A percentile compares a stretch with the other conserved stretches of the same genome.
Evolutionary conservation across 2,329 filamentous ascomycete genomes (phyloP).

Genomic region (Ceratocystis colombiana): DNA sequence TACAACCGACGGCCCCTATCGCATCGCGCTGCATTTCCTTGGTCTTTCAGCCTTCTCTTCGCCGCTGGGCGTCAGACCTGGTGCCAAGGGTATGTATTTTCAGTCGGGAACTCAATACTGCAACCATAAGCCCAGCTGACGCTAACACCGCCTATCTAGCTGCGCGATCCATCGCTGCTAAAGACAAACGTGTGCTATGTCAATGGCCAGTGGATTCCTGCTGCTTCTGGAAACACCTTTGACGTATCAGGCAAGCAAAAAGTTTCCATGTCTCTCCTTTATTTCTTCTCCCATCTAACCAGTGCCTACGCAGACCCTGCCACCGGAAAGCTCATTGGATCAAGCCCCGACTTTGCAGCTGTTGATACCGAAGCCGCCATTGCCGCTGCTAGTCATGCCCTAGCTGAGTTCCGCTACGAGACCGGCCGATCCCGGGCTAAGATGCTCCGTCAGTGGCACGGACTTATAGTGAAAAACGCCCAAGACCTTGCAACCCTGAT

Average conservation of each 20-base stretch:
- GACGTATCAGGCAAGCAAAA: conserved; percentile 56
- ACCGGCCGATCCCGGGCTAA: conserved; percentile 66
- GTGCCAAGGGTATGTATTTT: conserved; percentile 27
- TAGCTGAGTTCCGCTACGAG: conserved; percentile 58
- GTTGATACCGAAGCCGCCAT: conserved; percentile 75
- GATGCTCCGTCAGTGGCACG: conserved; percentile 70
- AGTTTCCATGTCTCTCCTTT: neutral
- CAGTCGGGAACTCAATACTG: neutral
- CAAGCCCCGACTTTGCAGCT: conserved; percentile 70
- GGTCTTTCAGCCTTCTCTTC: neutral
- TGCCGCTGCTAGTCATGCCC: conserved; percentile 66
- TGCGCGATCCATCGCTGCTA: conserved; percentile 70
- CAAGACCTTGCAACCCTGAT: conserved; percentile 75
- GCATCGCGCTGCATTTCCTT: neutral
- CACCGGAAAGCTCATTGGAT: conserved; percentile 69
- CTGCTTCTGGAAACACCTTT: conserved; percentile 83
- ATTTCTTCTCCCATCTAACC: neutral
- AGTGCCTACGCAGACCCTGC: conserved; percentile 55
- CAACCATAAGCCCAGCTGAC: neutral
- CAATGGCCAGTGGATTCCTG: conserved; percentile 84
- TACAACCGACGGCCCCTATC: neutral
- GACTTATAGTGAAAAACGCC: conserved; percentile 65
- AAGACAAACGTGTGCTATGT: conserved; percentile 76
- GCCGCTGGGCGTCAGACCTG: conserved; percentile 15
- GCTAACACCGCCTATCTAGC: conserved; percentile 32